Percentiles rank a stretch among this genome's conserved stretches.
Evolutionary conservation across 2,329 filamentous ascomycete genomes (phyloP).

Genomic region (Thelonectria blattea): DNA sequence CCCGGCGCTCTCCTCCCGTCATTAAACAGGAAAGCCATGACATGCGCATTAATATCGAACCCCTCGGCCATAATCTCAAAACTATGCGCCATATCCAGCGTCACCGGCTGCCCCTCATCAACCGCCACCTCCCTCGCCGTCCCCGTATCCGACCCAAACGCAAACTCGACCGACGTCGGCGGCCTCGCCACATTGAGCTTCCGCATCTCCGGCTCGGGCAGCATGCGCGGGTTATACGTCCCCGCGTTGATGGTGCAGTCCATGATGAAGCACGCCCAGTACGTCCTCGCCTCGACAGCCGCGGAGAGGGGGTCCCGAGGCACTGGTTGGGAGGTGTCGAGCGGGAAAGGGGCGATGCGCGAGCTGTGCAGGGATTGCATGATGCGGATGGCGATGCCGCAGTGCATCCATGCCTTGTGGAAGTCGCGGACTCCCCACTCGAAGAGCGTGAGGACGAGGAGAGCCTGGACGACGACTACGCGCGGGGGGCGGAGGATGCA

Average conservation of each 20-base stretch:
- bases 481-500: constrained; percentile 29
- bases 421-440: constrained; percentile 52
- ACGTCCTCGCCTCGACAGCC: constrained; percentile 48
- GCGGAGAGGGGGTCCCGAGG: constrained; percentile 24
- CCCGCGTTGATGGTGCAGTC: constrained; percentile 52
- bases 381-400: constrained; percentile 33
- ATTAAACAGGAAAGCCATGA: constrained; percentile 50
- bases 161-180: constrained; percentile 45
- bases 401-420: constrained; percentile 52
- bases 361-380: constrained; percentile 37
- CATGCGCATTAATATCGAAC: constrained; percentile 51
- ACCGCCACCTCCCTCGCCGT: rapidly evolving
- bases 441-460: constrained; percentile 48
- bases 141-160: constrained; percentile 42
- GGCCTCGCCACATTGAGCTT: constrained; percentile 43
- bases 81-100: constrained; percentile 23
- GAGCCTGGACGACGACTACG: constrained; percentile 44
- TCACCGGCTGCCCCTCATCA: not conserved
- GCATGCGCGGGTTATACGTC: constrained; percentile 46
- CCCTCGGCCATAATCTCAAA: constrained; percentile 48
- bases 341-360: constrained; percentile 22
- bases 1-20: constrained; percentile 49
- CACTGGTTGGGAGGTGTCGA: constrained; percentile 23
- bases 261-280: constrained; percentile 54
- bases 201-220: constrained; percentile 43